Percentiles rank a stretch among this genome's conserved stretches.
These are phyloP conservation scores for Globisporangium lucens DNA, from an alignment of 352 stramenopile genomes.

Conservation along the genomic window DNA sequence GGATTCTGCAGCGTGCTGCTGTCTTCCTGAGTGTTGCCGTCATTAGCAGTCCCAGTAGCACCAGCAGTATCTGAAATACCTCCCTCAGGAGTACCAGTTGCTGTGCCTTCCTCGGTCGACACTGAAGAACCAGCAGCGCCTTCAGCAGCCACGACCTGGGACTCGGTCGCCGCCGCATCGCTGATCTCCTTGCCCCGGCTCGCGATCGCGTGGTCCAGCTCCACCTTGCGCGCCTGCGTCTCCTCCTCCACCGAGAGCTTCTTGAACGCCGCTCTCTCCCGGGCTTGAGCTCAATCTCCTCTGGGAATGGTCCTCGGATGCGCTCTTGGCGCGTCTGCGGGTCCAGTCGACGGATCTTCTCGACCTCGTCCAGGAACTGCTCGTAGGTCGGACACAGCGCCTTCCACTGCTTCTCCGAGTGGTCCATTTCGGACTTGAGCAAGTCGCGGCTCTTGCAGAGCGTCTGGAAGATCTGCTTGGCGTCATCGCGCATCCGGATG, in stretches of 20 bases:
- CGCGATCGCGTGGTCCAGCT: constrained; percentile 66
- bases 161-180: constrained; percentile 1
- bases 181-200: constrained; percentile 51
- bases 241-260: constrained; percentile 84
- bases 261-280: constrained; percentile 60
- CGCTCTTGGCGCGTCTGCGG: constrained; percentile 27
- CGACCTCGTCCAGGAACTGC: constrained; percentile 58
- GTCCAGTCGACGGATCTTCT: constrained; percentile 44
- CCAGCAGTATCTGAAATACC: neutral
- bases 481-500: constrained; percentile 59
- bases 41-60: neutral
- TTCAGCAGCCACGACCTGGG: neutral
- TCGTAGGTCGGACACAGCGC: constrained; percentile 51
- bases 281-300: constrained; percentile 46
- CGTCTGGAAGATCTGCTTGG: constrained; percentile 48
- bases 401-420: constrained; percentile 40
- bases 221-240: constrained; percentile 44
- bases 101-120: neutral
- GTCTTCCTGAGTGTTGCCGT: neutral
- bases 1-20: neutral
- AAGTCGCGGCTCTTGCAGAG: constrained; percentile 50
- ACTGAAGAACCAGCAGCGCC: neutral
- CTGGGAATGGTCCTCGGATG: constrained; percentile 58
- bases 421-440: constrained; percentile 45
- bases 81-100: neutral